phyloP scores from a whole-genome alignment of 2,329 filamentous ascomycete species.

The Penicillium sp. region DNA sequence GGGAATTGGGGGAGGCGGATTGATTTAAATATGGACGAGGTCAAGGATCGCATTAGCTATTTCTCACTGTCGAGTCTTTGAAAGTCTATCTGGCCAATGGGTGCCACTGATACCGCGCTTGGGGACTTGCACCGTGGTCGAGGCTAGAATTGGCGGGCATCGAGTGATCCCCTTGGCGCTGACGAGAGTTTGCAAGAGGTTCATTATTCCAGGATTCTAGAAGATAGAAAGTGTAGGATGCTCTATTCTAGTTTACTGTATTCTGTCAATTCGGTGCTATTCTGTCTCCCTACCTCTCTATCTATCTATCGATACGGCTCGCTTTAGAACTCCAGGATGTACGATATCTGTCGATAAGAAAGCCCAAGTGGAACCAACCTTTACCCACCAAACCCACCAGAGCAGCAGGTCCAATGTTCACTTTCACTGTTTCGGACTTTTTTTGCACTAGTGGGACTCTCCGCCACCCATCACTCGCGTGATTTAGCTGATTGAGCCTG shows the following conservation, averaged over 20 bases:
- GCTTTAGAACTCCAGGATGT: no score
- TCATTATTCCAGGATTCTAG: no score
- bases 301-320: no score
- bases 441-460: background rate
- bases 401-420: constrained; percentile 2
- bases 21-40: constrained; percentile 2
- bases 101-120: constrained; percentile 1
- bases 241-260: no score
- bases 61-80: background rate
- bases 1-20: background rate
- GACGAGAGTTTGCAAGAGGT: background rate
- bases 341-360: constrained; percentile 2
- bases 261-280: no score
- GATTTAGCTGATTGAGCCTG: constrained; percentile 18
- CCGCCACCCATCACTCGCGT: constrained; percentile 20
- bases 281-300: no score
- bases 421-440: constrained; percentile 4
- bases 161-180: constrained; percentile 4
- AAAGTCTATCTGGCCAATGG: background rate
- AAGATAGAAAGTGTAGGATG: no score
- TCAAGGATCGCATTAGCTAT: background rate
- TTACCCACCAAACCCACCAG: constrained; percentile 3
- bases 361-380: constrained; percentile 2
- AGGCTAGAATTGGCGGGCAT: background rate
- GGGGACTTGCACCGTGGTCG: background rate